A percentile compares a stretch with the other conserved stretches of the same genome.
Conservation (phyloP, 2,329 filamentous ascomycete genomes). For the Aspergillus uvarum region DNA sequence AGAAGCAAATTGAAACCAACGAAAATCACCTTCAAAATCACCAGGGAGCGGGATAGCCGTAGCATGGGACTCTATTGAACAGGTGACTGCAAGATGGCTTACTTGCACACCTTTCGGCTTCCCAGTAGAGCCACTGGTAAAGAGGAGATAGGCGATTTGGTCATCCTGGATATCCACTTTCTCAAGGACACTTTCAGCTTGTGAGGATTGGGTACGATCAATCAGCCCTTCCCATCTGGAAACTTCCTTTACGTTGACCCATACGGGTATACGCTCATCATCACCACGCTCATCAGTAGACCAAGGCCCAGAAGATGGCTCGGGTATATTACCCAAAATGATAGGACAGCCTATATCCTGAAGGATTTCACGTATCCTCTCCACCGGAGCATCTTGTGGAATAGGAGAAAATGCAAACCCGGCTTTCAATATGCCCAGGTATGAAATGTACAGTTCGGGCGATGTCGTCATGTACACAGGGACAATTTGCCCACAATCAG, state of each 20-base stretch:
- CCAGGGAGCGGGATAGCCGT: slow-evolving; percentile 25
- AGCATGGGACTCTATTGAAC: slow-evolving; percentile 33
- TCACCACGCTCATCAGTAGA: background rate
- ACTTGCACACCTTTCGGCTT: slow-evolving; percentile 37
- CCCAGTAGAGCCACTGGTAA: slow-evolving; percentile 38
- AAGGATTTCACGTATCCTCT: slow-evolving; percentile 29
- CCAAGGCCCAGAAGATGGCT: slow-evolving; percentile 17
- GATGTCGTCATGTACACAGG: slow-evolving; percentile 33
- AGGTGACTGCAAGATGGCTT: slow-evolving; percentile 31
- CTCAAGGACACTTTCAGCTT: background rate
- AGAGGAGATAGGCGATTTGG: slow-evolving; percentile 34
- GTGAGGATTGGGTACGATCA: background rate
- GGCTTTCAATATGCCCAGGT: slow-evolving; percentile 38
- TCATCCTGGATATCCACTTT: slow-evolving; percentile 16
- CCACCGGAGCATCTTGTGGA: slow-evolving; percentile 36
- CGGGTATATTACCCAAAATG: slow-evolving; percentile 22
- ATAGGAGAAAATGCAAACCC: slow-evolving; percentile 41
- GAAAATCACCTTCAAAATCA: slow-evolving; percentile 21
- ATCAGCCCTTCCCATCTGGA: slow-evolving; percentile 21
- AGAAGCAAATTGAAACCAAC: slow-evolving; percentile 42
- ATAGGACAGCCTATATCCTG: slow-evolving; percentile 28
- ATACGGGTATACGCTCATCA: slow-evolving; percentile 8
- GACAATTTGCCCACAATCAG: slow-evolving; percentile 21
- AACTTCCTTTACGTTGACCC: slow-evolving; percentile 25
- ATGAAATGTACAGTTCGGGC: slow-evolving; percentile 41